These are phyloP conservation scores for Syzygium grande DNA, from an alignment of 345 rosid genomes.

Conservation along the genomic window DNA sequence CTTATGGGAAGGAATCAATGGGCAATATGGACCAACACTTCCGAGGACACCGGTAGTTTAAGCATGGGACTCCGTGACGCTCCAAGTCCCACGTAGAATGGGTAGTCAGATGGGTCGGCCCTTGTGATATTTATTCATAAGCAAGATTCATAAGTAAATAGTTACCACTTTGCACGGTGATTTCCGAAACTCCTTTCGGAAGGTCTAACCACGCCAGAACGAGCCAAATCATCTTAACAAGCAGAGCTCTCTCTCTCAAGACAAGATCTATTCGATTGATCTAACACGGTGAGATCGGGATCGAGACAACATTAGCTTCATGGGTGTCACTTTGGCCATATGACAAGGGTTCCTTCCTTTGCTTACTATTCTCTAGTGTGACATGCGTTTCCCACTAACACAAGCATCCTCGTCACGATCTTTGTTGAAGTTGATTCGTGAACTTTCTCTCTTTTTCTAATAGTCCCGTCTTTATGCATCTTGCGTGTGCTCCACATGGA, in stretches of 20 bases:
- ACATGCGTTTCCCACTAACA: not conserved
- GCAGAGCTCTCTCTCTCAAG: not conserved
- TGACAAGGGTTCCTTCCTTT: not conserved
- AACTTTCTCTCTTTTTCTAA: not conserved
- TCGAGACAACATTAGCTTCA: not conserved
- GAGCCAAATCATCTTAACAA: not conserved
- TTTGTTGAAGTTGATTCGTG: not conserved
- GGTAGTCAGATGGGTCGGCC: not conserved
- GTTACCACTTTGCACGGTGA: not conserved
- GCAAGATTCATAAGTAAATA: not conserved
- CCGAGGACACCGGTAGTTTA: not conserved
- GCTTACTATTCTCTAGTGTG: not conserved
- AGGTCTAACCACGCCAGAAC: not conserved
- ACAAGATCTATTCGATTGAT: not conserved
- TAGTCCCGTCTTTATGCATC: not conserved
- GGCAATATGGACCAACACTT: not conserved
- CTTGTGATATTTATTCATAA: not conserved
- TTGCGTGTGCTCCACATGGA: not conserved
- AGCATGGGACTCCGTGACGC: not conserved
- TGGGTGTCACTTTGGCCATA: not conserved
- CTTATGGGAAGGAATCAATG: not conserved
- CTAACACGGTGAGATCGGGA: not conserved
- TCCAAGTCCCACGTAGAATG: not conserved
- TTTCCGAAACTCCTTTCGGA: not conserved
- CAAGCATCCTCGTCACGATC: not conserved